These are phyloP conservation scores for Diaporthe aspalathi DNA, from an alignment of 2,329 filamentous ascomycete species.

Conservation along the genomic window DNA sequence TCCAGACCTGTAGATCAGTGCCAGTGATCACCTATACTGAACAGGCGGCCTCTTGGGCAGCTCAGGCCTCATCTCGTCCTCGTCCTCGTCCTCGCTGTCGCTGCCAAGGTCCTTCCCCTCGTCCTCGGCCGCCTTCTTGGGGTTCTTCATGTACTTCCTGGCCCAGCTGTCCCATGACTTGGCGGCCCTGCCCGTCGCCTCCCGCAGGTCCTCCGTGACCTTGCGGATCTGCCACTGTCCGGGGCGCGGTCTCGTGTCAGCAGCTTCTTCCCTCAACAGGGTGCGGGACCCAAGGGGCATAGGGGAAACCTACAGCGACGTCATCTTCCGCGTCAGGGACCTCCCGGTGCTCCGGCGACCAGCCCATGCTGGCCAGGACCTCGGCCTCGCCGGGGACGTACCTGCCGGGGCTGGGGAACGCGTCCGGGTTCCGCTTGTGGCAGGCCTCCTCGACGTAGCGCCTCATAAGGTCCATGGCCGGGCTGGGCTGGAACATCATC, in stretches of 20 bases:
- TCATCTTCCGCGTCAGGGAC: slow-evolving; percentile 10
- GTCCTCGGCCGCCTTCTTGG: background rate
- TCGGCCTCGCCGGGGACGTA: slow-evolving; percentile 2
- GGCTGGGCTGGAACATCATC: slow-evolving; percentile 23
- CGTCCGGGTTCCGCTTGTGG: slow-evolving; percentile 25
- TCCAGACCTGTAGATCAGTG: too few relatives aligned
- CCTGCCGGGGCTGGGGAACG: background rate
- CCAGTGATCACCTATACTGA: background rate
- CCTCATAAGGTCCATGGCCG: slow-evolving; percentile 21
- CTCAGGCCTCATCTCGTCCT: slow-evolving; percentile 8
- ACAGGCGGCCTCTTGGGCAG: background rate
- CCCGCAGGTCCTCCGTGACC: slow-evolving; percentile 15
- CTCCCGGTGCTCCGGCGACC: slow-evolving; percentile 16
- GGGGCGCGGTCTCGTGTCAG: too few relatives aligned
- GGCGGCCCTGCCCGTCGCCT: slow-evolving; percentile 8
- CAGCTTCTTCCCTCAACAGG: background rate
- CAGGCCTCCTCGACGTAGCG: slow-evolving; percentile 28
- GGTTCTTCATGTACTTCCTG: slow-evolving; percentile 19
- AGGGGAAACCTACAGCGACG: slow-evolving; percentile 8
- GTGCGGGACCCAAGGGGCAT: too few relatives aligned
- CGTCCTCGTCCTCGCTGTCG: background rate
- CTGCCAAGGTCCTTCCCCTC: background rate
- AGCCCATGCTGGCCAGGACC: slow-evolving; percentile 20
- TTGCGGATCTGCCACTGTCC: slow-evolving; percentile 28
- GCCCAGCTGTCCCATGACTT: slow-evolving; percentile 14